Evolutionary conservation across 192 early-diverging fungal species (phyloP), one percentile per base, ranked within the genome.

Genomic region (Podochytrium sp.): DNA sequence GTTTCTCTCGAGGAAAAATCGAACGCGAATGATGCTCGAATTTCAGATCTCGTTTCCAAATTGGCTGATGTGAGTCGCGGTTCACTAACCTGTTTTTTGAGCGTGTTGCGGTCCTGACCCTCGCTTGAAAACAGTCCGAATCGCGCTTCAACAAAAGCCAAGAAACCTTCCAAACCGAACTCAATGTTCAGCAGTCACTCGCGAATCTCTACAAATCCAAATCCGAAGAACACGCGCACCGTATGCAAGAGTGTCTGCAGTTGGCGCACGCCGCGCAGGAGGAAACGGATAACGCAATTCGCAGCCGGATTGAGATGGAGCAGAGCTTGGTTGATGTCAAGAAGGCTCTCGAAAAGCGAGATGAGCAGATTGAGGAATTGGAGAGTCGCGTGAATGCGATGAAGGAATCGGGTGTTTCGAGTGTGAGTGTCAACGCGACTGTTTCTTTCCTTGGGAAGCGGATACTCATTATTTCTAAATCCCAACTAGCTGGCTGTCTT

Each of bases 131-230:
- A 32, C 1, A 76, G 75, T 57, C 65, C 12, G 58, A 77, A 18
- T 14, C 47, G 3, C 61, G 39, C 47, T 39, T 80, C 18, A 71
- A 78, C 53, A 66, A 38, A 6, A 59, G 79, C 2, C 81, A 89
- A 40, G 82, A 85, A 65, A 80, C 85, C 62, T 91, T 91, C 77
- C 74, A 81, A 32, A 75, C 76, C 75, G 90, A 91, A 59, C 86
- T 90, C 82, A 80, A 81, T n/a, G 81, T 87, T 2, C 90, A 90
- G 71, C 77, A 81, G 49, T 84, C 83, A 38, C 79, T 91, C 29
- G 85, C 81, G 38, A 83, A 76, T 29, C 84, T 90, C 43, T 90
- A 83, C 76, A 63, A 77, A 33, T 3, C 76, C 29, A 37, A 77
- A 57, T 29, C 69, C 4, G 70, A 64, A 50, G 51, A 75, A n/a